A percentile compares a stretch with the other conserved stretches of the same genome.
Conservation (phyloP, 2,329 filamentous ascomycete species). For the Lachnellula arida region DNA sequence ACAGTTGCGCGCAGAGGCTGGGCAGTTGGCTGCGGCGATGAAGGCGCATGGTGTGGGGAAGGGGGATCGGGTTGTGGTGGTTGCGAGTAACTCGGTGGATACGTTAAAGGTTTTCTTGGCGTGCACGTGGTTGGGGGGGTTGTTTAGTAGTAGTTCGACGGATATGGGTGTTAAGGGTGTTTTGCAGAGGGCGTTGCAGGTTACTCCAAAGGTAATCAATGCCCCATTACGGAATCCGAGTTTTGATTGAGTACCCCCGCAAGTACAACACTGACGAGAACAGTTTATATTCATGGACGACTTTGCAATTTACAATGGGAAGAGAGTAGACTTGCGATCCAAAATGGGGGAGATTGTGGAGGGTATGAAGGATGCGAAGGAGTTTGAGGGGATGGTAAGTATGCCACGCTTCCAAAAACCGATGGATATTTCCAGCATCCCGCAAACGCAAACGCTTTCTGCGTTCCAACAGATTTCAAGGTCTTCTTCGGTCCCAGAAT, state of each 20-base stretch:
- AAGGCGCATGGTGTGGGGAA: constrained; percentile 58
- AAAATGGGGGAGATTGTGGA: constrained; percentile 65
- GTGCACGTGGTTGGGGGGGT: constrained; percentile 62
- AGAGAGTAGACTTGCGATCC: constrained; percentile 61
- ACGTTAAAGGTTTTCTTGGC: constrained; percentile 70
- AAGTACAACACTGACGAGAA: background rate
- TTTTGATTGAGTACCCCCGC: too few relatives aligned
- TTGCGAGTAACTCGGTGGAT: constrained; percentile 70
- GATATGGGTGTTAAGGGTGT: constrained; percentile 81
- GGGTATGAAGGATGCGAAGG: constrained; percentile 55
- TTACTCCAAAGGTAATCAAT: constrained; percentile 57
- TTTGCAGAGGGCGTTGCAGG: constrained; percentile 68
- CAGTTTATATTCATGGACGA: constrained; percentile 80
- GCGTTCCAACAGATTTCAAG: constrained; percentile 38
- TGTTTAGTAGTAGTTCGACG: constrained; percentile 73
- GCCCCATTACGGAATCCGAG: background rate
- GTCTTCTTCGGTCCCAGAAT: constrained; percentile 8
- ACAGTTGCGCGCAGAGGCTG: constrained; percentile 57
- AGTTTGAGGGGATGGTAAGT: constrained; percentile 60
- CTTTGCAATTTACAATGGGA: constrained; percentile 73
- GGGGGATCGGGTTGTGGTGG: constrained; percentile 71
- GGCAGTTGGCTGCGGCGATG: constrained; percentile 60
- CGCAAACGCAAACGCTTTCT: constrained; percentile 34
- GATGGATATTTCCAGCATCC: constrained; percentile 52
- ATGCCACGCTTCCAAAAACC: constrained; percentile 61